Conservation (phyloP, 805 yeast species). For the Pichia scutulata region DNA sequence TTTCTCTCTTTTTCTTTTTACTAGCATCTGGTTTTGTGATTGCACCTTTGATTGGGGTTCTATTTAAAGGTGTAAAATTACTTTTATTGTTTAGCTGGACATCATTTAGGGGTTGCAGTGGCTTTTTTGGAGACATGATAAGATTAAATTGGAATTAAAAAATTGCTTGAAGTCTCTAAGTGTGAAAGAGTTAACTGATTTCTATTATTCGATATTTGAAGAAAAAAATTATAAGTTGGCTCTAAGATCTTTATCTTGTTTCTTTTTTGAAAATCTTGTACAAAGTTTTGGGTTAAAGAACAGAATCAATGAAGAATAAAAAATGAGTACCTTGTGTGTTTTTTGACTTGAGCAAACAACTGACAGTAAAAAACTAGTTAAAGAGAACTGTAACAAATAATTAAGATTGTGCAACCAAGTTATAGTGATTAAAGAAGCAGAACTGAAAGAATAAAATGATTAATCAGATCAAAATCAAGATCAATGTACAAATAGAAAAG, state of each 20-base stretch:
- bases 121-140: conserved; percentile 28
- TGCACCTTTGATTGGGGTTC: conserved; percentile 36
- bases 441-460: not conserved
- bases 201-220: not conserved
- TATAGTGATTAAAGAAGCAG: not conserved
- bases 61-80: conserved; percentile 21
- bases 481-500: not conserved
- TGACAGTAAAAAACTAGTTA: not conserved
- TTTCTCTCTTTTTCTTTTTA: conserved; percentile 72
- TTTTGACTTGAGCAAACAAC: not conserved
- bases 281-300: not conserved
- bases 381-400: not conserved
- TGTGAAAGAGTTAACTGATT: not conserved
- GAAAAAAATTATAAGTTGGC: not conserved
- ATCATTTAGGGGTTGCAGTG: conserved; percentile 47
- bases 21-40: conserved; percentile 25
- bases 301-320: not conserved
- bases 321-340: not conserved
- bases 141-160: not conserved
- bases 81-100: conserved; percentile 42
- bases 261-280: not conserved
- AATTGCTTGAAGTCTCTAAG: not conserved
- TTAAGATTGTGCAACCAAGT: not conserved
- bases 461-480: not conserved
- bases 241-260: not conserved